Evolutionary conservation across 2,329 filamentous ascomycete genomes (phyloP).

Genomic region (Hypocrella siamensis): DNA sequence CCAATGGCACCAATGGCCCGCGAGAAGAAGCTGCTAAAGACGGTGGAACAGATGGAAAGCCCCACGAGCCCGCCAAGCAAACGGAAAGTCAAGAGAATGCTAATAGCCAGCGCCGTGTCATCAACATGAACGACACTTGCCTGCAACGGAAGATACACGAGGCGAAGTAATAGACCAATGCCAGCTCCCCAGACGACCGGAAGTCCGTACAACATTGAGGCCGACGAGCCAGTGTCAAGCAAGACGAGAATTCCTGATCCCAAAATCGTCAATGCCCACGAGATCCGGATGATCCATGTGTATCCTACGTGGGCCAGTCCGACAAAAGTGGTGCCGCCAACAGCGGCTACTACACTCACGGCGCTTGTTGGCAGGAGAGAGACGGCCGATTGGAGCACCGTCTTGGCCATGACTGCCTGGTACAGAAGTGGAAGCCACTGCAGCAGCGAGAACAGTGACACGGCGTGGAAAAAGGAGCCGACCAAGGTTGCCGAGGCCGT

Average conservation of each 20-base stretch:
- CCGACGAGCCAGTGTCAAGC: neutral
- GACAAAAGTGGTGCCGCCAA: neutral
- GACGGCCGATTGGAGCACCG: constrained; percentile 12
- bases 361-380: constrained; percentile 9
- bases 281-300: neutral
- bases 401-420: constrained; percentile 15
- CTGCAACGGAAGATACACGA: constrained; percentile 4
- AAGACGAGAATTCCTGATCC: neutral
- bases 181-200: neutral
- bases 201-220: constrained; percentile 1
- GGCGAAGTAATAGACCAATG: neutral
- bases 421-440: constrained; percentile 18
- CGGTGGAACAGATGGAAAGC: constrained; percentile 2
- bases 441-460: constrained; percentile 12
- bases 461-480: constrained; percentile 15
- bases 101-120: constrained; percentile 2
- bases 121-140: constrained; percentile 2
- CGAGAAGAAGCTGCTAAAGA: constrained; percentile 4
- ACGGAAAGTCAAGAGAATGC: constrained; percentile 1
- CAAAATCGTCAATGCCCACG: neutral
- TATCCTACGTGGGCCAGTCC: neutral
- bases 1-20: neutral
- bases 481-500: constrained; percentile 10
- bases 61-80: constrained; percentile 3
- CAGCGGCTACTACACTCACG: neutral